A percentile compares a stretch with the other conserved stretches of the same genome.
Conservation (phyloP, 2,329 filamentous ascomycete genomes). For the Fusarium foetens region DNA sequence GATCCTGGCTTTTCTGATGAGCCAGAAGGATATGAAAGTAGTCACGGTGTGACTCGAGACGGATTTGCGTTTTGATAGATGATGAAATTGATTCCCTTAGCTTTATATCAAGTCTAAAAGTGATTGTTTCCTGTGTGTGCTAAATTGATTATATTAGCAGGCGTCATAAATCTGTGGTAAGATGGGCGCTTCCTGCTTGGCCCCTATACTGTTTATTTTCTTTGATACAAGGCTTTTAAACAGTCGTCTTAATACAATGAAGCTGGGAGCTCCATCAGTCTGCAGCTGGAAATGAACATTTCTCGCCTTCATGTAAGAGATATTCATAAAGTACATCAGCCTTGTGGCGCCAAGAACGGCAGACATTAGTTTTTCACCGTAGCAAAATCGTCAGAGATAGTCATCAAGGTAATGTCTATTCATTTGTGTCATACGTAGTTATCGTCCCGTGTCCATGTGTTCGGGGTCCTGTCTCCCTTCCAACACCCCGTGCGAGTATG, state of each 20-base stretch:
- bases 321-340: not conserved
- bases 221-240: not conserved
- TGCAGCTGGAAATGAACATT: not conserved
- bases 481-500: not conserved
- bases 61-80: constrained; percentile 46
- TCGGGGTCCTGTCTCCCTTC: constrained; percentile 23
- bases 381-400: not conserved
- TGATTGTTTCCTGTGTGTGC: not conserved
- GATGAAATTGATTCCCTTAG: constrained; percentile 47
- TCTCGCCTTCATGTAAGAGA: not conserved
- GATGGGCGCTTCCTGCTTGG: not conserved
- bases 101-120: constrained; percentile 2
- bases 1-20: constrained; percentile 22
- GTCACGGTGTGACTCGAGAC: constrained; percentile 27
- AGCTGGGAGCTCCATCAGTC: not conserved
- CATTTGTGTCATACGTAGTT: constrained; percentile 21
- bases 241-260: not conserved
- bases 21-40: constrained; percentile 15
- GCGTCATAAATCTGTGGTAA: not conserved
- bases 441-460: constrained; percentile 34
- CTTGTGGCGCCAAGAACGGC: not conserved
- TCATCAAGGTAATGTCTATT: constrained; percentile 31
- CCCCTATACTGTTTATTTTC: not conserved
- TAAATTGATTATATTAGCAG: not conserved
- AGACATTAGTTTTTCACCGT: not conserved